Conservation (phyloP, 2,329 filamentous ascomycete genomes). For the Trichoderma citrinoviride region DNA sequence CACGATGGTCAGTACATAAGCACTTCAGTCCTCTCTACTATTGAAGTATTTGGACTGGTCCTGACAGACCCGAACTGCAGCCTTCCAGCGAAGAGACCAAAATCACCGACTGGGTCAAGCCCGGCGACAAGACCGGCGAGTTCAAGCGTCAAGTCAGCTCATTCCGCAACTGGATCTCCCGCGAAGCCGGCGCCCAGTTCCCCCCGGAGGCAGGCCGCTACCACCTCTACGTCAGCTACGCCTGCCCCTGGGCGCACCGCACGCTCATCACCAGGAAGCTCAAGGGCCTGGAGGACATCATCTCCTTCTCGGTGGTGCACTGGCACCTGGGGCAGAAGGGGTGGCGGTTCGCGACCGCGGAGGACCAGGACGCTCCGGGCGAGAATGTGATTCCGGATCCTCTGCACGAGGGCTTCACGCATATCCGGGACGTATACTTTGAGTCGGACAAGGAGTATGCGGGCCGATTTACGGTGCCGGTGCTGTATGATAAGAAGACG, state of each 20-base stretch:
- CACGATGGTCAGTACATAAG: conserved; percentile 1
- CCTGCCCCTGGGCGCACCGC: conserved; percentile 89
- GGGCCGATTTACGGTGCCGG: conserved; percentile 84
- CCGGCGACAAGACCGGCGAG: conserved; percentile 76
- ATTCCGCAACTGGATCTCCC: conserved; percentile 79
- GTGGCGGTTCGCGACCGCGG: conserved; percentile 76
- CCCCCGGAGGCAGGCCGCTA: conserved; percentile 86
- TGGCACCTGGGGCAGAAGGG: conserved; percentile 76
- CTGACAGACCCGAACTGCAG: conserved; percentile 34
- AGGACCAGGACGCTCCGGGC: conserved; percentile 52
- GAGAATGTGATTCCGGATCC: conserved; percentile 66
- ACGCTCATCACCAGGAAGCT: conserved; percentile 83
- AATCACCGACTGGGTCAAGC: conserved; percentile 83
- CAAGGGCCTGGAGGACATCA: conserved; percentile 86
- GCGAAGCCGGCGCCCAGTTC: conserved; percentile 68
- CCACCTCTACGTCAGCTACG: conserved; percentile 92
- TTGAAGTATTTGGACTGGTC: background rate
- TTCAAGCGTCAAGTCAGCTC: conserved; percentile 85
- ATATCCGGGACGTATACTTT: conserved; percentile 80
- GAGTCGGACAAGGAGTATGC: conserved; percentile 66
- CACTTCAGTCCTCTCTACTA: background rate
- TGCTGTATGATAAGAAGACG: conserved; percentile 75
- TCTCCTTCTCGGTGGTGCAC: conserved; percentile 79
- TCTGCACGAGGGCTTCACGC: conserved; percentile 64
- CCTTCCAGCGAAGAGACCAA: background rate